Evolutionary conservation across 140 eudicot species (phyloP), one percentile per base, ranked within the genome.

Genomic region (Bidens hawaiensis): DNA sequence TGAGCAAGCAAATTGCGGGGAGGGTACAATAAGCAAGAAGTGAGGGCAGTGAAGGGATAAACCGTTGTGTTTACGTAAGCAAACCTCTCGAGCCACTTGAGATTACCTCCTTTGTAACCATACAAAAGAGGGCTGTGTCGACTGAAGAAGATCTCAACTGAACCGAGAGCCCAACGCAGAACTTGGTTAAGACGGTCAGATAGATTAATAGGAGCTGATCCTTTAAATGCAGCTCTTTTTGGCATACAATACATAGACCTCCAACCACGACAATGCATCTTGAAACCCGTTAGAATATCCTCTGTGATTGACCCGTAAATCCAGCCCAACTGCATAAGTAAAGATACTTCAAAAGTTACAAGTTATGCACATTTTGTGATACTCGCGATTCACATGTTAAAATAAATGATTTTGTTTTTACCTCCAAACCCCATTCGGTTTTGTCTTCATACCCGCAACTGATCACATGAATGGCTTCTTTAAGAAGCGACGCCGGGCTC

Each of bases 241-340:
- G 97, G 97, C 97, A 90, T 87, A 58, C 98, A 91, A 47, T 91
- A 91, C 17, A 91, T 85, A 8, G 98, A 91, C 79, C 96, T 82
- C 98, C 98, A 91, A 25, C 98, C 98, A 18, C 98, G 98, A 57
- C 98, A 91, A 69, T 91, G 98, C 98, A 91, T 91, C 82, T 91
- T 91, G 83, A 91, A 91, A 13, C 98, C 98, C 25, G 95, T 91
- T 71, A 87, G 66, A 83, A 91, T 91, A 71, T 91, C 96, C 73
- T 87, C 98, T 9, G 98, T 91, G 74, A 91, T 91, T n/a, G 96
- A 91, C 61, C 98, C 98, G 23, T 91, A 91, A 71, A 91, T 91
- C 96, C 98, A 91, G 6, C 98, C 98, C 83, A 87, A 81, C 98
- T 91, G 85, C 85, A 82, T 28, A 8, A n/a, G 51, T 24, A 57